phyloP scores from a whole-genome alignment of 257 asterid species.

The Solanum rostratum region DNA sequence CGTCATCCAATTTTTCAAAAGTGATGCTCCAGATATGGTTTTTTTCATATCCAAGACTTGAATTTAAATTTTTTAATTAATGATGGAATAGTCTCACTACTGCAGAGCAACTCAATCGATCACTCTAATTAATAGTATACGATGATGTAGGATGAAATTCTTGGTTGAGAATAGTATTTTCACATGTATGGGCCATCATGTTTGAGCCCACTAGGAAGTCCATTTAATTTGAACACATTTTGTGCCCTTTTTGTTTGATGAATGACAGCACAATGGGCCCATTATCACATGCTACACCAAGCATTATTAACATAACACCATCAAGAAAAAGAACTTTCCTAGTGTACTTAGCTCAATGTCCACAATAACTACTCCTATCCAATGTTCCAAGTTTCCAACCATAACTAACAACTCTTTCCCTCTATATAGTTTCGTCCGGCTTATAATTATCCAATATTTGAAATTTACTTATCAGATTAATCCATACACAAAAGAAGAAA shows the following conservation, averaged over 20 bases:
- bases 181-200: slow-evolving; percentile 18
- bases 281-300: slow-evolving; percentile 14
- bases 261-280: slow-evolving; percentile 6
- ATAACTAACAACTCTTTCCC: neutral
- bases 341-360: neutral
- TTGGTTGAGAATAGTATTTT: slow-evolving; percentile 2
- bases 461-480: too few species aligned
- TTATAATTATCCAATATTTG: neutral
- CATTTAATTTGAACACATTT: neutral
- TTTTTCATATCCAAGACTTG: too few species aligned
- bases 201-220: slow-evolving; percentile 13
- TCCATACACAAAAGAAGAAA: neutral
- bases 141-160: slow-evolving; percentile 4
- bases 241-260: neutral
- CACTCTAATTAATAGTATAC: neutral
- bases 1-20: too few species aligned
- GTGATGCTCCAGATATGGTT: too few species aligned
- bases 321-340: neutral
- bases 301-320: neutral
- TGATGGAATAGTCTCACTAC: too few species aligned
- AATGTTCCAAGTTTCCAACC: neutral
- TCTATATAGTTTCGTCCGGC: neutral
- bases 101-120: too few species aligned
- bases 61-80: too few species aligned
- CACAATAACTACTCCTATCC: neutral